phyloP scores from a whole-genome alignment of 345 rosid genomes.

The Pseudoturritis turrita region DNA sequence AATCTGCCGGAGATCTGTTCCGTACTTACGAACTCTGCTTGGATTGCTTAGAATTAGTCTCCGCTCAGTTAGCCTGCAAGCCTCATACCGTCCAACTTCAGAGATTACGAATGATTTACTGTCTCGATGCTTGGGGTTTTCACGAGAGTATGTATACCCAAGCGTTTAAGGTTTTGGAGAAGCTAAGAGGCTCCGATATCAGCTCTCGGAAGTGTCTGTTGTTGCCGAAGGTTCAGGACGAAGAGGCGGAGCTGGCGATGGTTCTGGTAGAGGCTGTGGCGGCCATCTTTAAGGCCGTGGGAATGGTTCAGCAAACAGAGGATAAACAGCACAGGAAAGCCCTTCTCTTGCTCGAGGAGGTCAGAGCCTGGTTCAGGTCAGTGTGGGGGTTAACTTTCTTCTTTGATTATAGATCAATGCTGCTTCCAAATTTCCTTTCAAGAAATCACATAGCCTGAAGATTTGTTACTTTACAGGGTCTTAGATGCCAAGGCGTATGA shows the following conservation, averaged over 20 bases:
- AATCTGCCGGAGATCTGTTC: conserved; percentile 36
- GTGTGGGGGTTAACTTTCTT: conserved; percentile 10
- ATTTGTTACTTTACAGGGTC: conserved; percentile 35
- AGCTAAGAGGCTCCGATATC: conserved; percentile 33
- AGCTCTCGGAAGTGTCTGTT: conserved; percentile 18
- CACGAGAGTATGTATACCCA: conserved; percentile 40
- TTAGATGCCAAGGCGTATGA: conserved; percentile 58
- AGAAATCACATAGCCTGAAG: neutral
- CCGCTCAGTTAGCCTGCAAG: conserved; percentile 69
- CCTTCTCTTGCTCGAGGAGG: conserved; percentile 55
- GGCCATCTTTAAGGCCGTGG: conserved; percentile 46
- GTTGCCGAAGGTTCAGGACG: conserved; percentile 33
- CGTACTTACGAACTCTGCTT: conserved; percentile 56
- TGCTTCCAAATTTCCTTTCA: conserved; percentile 2
- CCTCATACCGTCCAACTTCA: conserved; percentile 50
- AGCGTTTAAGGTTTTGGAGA: conserved; percentile 50
- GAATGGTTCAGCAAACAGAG: conserved; percentile 40
- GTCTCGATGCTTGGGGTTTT: conserved; percentile 52
- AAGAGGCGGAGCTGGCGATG: conserved; percentile 47
- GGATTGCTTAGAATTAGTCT: conserved; percentile 55
- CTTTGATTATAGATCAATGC: neutral
- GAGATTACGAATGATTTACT: conserved; percentile 45
- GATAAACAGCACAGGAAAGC: conserved; percentile 35
- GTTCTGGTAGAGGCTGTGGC: conserved; percentile 56
- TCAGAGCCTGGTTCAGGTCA: conserved; percentile 66